Percentiles rank a stretch among this genome's conserved stretches.
Conservation (phyloP, 805 yeast genomes). For the Candida odintsovae region DNA sequence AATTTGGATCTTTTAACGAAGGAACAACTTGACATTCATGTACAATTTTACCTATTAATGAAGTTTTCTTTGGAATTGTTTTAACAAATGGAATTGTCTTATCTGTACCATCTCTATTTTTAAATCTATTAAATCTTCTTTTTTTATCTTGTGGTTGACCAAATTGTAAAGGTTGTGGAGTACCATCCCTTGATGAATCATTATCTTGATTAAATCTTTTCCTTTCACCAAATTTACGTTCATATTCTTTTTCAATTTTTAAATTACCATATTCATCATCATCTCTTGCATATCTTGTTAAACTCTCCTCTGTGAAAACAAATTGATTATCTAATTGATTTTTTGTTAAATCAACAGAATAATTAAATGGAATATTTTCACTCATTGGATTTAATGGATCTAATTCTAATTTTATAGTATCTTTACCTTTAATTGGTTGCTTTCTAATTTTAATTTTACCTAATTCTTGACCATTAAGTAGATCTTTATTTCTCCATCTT, state of each 20-base stretch:
- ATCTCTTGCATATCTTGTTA: slow-evolving; percentile 45
- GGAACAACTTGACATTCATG: slow-evolving; percentile 93
- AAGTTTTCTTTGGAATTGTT: slow-evolving; percentile 84
- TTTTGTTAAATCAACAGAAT: slow-evolving; percentile 73
- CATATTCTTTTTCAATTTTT: slow-evolving; percentile 2
- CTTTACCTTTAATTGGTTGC: slow-evolving; percentile 2
- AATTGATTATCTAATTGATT: slow-evolving; percentile 79
- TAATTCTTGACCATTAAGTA: slow-evolving; percentile 65
- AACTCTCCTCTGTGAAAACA: slow-evolving; percentile 82
- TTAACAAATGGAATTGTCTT: slow-evolving; percentile 74
- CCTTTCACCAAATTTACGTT: background rate
- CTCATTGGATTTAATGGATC: slow-evolving; percentile 42
- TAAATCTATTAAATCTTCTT: slow-evolving; percentile 29
- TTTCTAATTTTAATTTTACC: slow-evolving; percentile 62
- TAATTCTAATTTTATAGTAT: slow-evolving; percentile 48
- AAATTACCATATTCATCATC: background rate
- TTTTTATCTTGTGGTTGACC: slow-evolving; percentile 20
- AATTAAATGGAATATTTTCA: slow-evolving; percentile 71
- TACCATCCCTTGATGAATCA: slow-evolving; percentile 5
- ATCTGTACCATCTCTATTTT: slow-evolving; percentile 30
- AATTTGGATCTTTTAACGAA: slow-evolving; percentile 64
- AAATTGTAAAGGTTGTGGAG: slow-evolving; percentile 4
- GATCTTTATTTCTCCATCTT: slow-evolving; percentile 63
- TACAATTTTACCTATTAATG: slow-evolving; percentile 77
- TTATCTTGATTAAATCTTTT: slow-evolving; percentile 8